These are phyloP conservation scores for Phytopythium sindhum DNA, from an alignment of 352 stramenopile genomes.

Conservation along the genomic window DNA sequence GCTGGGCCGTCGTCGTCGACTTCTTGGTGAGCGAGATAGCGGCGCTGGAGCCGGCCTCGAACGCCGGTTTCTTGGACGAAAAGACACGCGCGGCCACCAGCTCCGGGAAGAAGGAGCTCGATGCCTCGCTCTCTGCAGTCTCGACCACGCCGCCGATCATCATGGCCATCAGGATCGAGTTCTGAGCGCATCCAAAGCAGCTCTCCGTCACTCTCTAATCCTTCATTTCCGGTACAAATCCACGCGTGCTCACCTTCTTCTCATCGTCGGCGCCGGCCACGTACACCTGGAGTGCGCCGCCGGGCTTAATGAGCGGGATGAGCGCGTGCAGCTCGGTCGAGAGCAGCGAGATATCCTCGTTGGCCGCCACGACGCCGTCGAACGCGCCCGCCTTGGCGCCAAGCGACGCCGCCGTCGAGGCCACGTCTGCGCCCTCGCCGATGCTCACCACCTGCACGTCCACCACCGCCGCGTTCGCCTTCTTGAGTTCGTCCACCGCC, in stretches of 20 bases:
- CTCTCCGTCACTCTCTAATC: not conserved
- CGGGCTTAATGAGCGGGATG: constrained; percentile 46
- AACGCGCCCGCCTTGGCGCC: constrained; percentile 25
- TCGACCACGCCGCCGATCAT: constrained; percentile 81
- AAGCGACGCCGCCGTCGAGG: constrained; percentile 33
- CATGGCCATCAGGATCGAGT: constrained; percentile 66
- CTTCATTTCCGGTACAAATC: constrained; percentile 4
- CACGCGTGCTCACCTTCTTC: constrained; percentile 39
- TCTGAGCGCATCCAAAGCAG: constrained; percentile 22
- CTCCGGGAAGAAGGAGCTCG: constrained; percentile 38
- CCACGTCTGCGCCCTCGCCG: constrained; percentile 30
- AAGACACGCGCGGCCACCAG: constrained; percentile 39
- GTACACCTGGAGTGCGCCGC: constrained; percentile 51
- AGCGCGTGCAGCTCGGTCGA: constrained; percentile 38
- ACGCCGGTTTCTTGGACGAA: constrained; percentile 62
- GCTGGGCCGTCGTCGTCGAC: constrained; percentile 19
- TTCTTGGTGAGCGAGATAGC: constrained; percentile 55
- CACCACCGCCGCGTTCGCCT: constrained; percentile 29
- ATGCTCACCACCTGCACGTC: constrained; percentile 49
- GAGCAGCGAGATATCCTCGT: constrained; percentile 43
- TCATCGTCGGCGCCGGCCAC: constrained; percentile 48
- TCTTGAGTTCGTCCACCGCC: constrained; percentile 45
- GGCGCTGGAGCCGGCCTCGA: constrained; percentile 36
- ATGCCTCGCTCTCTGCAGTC: constrained; percentile 29
- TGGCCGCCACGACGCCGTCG: constrained; percentile 56